Percentiles rank a stretch among this genome's conserved stretches.
phyloP scores from a whole-genome alignment of 1,284 basidiomycete species.

The Irpex rosettiformis region DNA sequence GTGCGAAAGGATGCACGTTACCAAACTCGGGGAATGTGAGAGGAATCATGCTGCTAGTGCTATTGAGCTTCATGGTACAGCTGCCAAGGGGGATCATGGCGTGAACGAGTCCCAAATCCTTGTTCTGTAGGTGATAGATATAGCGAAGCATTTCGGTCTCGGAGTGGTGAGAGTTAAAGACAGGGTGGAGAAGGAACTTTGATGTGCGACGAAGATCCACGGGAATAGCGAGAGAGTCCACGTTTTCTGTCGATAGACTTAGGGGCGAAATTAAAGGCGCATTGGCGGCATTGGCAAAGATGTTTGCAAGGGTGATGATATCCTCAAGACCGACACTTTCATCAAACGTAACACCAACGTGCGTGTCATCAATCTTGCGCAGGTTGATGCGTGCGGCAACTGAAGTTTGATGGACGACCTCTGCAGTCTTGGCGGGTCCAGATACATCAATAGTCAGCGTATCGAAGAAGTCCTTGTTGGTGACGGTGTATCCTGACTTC shows the following conservation, averaged over 20 bases:
- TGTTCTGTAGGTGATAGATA: conserved; percentile 90
- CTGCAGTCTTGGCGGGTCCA: conserved; percentile 53
- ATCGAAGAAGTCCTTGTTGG: conserved; percentile 83
- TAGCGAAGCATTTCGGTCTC: conserved; percentile 98
- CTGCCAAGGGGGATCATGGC: conserved; percentile 97
- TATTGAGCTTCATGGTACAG: conserved; percentile 97
- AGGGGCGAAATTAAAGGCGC: conserved; percentile 38
- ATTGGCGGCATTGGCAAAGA: conserved; percentile 67
- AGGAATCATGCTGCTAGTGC: conserved; percentile 95
- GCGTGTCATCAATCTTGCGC: conserved; percentile 72
- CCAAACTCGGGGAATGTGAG: conserved; percentile 93
- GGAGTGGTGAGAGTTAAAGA: conserved; percentile 94
- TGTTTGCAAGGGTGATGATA: conserved; percentile 76
- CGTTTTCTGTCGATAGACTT: conserved; percentile 35
- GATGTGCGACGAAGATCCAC: conserved; percentile 66
- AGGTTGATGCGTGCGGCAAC: conserved; percentile 78
- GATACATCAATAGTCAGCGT: conserved; percentile 87
- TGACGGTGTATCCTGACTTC: conserved; percentile 66
- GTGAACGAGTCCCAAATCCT: conserved; percentile 94
- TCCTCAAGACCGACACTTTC: conserved; percentile 83
- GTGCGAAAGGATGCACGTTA: conserved; percentile 90
- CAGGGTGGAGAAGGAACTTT: conserved; percentile 79
- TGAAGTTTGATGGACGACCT: conserved; percentile 70
- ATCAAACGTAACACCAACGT: conserved; percentile 89
- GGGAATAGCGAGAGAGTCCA: conserved; percentile 46